Conservation (phyloP, 148 eudicot genomes). For the Silene conica region DNA sequence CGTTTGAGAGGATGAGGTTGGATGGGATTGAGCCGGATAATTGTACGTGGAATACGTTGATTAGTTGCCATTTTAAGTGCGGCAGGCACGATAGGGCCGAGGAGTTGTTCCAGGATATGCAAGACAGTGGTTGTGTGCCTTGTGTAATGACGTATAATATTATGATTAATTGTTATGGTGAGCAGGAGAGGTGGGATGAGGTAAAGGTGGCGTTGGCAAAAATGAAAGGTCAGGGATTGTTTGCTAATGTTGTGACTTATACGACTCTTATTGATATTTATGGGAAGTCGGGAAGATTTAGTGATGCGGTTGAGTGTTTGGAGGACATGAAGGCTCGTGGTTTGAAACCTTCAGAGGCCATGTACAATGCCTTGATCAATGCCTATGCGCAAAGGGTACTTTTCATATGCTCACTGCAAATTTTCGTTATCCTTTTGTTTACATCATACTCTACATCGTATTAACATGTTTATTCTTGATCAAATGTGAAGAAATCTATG, state of each 20-base stretch:
- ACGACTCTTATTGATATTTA: constrained; percentile 81
- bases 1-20: constrained; percentile 67
- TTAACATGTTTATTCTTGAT: neutral
- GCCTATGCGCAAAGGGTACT: constrained; percentile 96
- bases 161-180: constrained; percentile 83
- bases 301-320: constrained; percentile 85
- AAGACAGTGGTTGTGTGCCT: constrained; percentile 65
- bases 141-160: constrained; percentile 84
- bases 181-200: constrained; percentile 75
- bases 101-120: constrained; percentile 73
- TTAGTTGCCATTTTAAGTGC: constrained; percentile 79
- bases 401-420: neutral
- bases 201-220: constrained; percentile 58
- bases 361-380: constrained; percentile 96
- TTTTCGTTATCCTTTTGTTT: neutral
- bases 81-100: constrained; percentile 67
- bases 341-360: constrained; percentile 73
- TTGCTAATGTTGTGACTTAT: constrained; percentile 86
- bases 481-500: neutral
- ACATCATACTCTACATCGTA: neutral
- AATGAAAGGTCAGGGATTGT: constrained; percentile 81
- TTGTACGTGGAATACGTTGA: constrained; percentile 93
- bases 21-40: constrained; percentile 89
- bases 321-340: constrained; percentile 93
- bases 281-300: constrained; percentile 87